Base-by-base conservation (phyloP, 73 alveolate genomes). In the Paramecium tetraurelia region DNA sequence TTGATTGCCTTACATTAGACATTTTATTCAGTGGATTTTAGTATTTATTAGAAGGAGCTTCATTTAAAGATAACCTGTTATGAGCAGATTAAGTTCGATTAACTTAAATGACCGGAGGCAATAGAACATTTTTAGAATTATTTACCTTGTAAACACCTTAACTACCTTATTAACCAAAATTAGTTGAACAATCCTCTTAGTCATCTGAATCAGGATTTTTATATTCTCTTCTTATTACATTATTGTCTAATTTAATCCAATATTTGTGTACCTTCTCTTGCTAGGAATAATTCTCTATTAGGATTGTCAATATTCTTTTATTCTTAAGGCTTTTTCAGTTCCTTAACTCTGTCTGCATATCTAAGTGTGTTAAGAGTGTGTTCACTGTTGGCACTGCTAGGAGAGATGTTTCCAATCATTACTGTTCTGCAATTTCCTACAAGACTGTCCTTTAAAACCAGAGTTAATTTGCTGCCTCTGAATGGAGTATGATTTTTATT, bases 261-360 rank as follows among this genome's bases (percentile, higher is more conserved):
- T 58, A 20, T 40, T 40, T 40, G 48, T 20, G 31, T 58, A 58
- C 63, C 63, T 75, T 70, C 40, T 21, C 53, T 9, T 0, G 72
- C 72, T 35, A 75, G 18, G 10, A 31, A 31, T 36, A 75, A 75
- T 75, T 75, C 88, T 35, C 88, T 75, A 35, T 31, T 35, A 12
- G 6, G 29, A 31, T 29, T 20, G 18, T 75, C 88, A 6, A 75
- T 27, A 35, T 21, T 31, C 41, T 75, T 75, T 35, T 75, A 36
- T 5, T 75, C 88, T 35, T 31, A 40, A 0, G 88, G 88, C 53
- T 98, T 98, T 59, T 99, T 98, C 76, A 99, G 97, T 95, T 99
- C 99, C 96, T 98, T 99, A 36, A 98, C 99, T 94, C 99, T 98
- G 92, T 97, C 99, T 46, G 99, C 99, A 93, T 99, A 99, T 95